phyloP scores from a whole-genome alignment of 345 rosid species.

The Physaria fendleri region DNA sequence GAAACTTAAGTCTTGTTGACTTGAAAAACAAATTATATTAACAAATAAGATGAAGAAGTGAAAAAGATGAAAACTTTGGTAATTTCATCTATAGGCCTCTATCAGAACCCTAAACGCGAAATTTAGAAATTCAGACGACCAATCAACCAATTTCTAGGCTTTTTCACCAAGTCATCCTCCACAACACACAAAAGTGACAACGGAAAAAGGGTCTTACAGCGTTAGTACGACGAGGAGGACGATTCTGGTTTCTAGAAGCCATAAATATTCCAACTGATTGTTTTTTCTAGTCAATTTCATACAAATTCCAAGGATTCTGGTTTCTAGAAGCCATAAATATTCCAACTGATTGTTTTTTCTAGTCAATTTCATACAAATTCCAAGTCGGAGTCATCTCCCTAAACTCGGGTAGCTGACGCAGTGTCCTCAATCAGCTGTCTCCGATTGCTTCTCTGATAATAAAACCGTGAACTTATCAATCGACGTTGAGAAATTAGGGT shows the following conservation, averaged over 20 bases:
- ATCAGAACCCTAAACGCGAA: neutral
- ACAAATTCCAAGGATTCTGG: neutral
- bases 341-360: neutral
- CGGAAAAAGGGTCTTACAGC: conserved; percentile 30
- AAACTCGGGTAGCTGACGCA: neutral
- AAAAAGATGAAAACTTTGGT: neutral
- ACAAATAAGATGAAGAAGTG: too few species aligned
- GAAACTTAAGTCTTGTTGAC: too few species aligned
- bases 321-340: too few species aligned
- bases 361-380: neutral
- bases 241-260: conserved; percentile 72
- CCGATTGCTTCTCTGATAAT: neutral
- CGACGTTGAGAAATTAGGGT: conserved; percentile 30
- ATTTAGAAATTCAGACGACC: neutral
- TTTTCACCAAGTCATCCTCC: neutral
- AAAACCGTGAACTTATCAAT: neutral
- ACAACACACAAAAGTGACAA: neutral
- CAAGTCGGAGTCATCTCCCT: neutral
- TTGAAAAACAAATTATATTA: too few species aligned
- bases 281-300: neutral
- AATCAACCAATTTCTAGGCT: neutral
- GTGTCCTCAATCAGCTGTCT: neutral
- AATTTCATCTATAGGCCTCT: neutral
- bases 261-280: neutral
- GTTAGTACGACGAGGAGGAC: conserved; percentile 71